Base-by-base conservation (phyloP, 179 eudicot genomes). In the Beta corolliflora region DNA sequence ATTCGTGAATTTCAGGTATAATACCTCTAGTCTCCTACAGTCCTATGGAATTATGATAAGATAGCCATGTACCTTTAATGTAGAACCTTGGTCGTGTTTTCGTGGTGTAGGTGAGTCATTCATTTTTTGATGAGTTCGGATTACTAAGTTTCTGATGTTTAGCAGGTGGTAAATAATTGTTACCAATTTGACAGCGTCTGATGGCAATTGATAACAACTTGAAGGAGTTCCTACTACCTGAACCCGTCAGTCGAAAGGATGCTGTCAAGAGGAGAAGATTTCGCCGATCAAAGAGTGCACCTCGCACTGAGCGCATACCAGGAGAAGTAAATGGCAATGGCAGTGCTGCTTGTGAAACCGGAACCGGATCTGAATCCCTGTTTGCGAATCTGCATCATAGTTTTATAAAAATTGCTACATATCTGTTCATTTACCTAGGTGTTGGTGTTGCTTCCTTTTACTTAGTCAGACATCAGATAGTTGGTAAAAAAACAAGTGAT, bases 401-500 rank as follows among this genome's bases (percentile, higher is more conserved):
- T 76, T 80, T 88, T 18, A 84, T 19, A 73, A 76, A 77, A 56
- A 86, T 91, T 8, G 70, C 84, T 5, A 12, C 82, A 19, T 78
- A 83, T 67, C 83, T 92, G 75, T 73, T 65, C 36, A 61, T 86
- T 4, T 93, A 94, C 79, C 58, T 92, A 3, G 81, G 86, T 53
- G 61, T 91, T 4, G 95, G 94, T 54, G 81, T 85, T 10, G 11
- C 88, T 14, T 84, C 89, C 85, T 92, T 94, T 81, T 92, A 80
- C 79, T 63, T 88, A 4, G 82, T 89, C 7, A 81, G 93, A 60
- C 8, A 83, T 77, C 91, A 92, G 6, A 86, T 94, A 50, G 79
- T 71, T 29, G 98, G 98, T 15, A 69, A 50, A 65, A 89, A 90
- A 80, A 94, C 97, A 52, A 89, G 86, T 75, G 90, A 66, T 12